Percentiles rank a stretch among this genome's conserved stretches.
Evolutionary conservation across 163 green algal genomes (phyloP).

Genomic region (Dunaliella salina): DNA sequence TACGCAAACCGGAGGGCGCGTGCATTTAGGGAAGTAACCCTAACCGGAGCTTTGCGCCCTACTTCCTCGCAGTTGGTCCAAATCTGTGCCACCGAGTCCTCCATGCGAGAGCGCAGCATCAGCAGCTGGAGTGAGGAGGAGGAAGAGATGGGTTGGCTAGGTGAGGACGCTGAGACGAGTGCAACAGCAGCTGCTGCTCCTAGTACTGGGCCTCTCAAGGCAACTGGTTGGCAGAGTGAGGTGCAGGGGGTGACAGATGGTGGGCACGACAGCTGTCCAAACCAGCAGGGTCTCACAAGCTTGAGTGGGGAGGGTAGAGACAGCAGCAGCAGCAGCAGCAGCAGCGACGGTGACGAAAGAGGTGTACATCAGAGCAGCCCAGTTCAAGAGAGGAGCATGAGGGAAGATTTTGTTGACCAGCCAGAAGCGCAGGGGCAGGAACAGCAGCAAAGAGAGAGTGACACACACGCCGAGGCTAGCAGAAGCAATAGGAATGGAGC

Average conservation of each 20-base stretch:
- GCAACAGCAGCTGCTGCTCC: neutral
- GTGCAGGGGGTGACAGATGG: neutral
- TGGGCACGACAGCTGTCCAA: neutral
- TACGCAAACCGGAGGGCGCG: too few species aligned
- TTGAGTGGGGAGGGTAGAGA: neutral
- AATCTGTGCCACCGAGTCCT: slow-evolving; percentile 30
- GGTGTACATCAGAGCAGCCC: neutral
- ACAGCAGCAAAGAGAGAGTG: neutral
- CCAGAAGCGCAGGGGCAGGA: neutral
- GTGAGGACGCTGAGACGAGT: neutral
- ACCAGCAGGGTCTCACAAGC: neutral
- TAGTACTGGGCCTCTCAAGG: neutral
- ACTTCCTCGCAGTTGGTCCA: slow-evolving; percentile 19
- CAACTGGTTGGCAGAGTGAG: neutral
- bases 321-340: neutral
- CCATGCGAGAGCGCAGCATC: neutral
- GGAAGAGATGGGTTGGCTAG: neutral
- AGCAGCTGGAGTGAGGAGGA: neutral
- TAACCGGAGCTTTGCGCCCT: neutral
- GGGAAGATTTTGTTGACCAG: neutral
- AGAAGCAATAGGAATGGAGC: too few species aligned
- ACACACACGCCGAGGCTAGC: too few species aligned
- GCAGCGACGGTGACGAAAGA: neutral
- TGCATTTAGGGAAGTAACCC: neutral
- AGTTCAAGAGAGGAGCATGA: neutral